Base-by-base conservation (phyloP, 495 filamentous ascomycete species). In the Evernia prunastri region DNA sequence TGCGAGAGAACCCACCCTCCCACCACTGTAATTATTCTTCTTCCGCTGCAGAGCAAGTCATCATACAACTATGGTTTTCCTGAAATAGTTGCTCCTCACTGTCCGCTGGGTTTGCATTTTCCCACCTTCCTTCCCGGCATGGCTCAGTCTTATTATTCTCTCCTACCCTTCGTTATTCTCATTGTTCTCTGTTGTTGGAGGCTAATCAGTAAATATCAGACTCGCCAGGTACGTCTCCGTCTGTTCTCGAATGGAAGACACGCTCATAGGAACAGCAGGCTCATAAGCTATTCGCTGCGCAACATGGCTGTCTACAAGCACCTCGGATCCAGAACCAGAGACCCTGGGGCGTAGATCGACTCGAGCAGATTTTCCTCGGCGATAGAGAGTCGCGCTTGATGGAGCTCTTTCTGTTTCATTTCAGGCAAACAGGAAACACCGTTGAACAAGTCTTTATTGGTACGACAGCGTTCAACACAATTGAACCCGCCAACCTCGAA, bases 401-500 rank as follows among this genome's bases (percentile, higher is more conserved):
- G 64, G 64, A 71, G 53, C 58, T 73, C 36, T 73, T 73, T 56
- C 45, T 68, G 18, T 71, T 67, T 56, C 68, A 71, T 60, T 68
- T 68, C 61, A 37, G 69, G 60, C 63, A 67, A 42, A 61, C 58
- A 20, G 71, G 71, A n/a, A 53, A 70, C 56, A 73, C 69, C 57
- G 29, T 71, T 43, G 64, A 68, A 27, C 63, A 68, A 40, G 61
- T 65, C 13, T 67, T 72, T 18, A 58, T 72, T 17, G 59, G 67
- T 33, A 59, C 63, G 9, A 45, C 39, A 33, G 70, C 60, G 4
- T 70, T 60, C 29, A 40, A 47, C 58, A 60, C 58, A 36, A 51
- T 77, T 37, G 68, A 72, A 51, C 75, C 73, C 13, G 68, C 61
- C 39, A 76, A 75, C 58, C 54, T 76, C 47, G 71, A 75, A 61